These are phyloP conservation scores for Glebionis coronaria DNA, from an alignment of 129 eudicot species.

Conservation along the genomic window DNA sequence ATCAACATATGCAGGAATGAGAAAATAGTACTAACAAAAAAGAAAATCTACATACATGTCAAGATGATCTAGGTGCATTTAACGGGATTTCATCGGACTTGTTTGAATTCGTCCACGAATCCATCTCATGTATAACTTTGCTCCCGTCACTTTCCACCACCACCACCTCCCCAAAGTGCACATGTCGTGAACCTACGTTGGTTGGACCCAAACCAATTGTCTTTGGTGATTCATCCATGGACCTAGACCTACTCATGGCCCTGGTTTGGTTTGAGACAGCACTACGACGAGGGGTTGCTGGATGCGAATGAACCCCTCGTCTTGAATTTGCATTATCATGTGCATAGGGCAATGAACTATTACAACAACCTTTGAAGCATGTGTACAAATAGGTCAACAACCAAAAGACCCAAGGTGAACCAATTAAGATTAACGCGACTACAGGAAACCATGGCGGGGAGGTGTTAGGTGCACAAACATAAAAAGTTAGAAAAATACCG, in stretches of 20 bases:
- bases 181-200: slow-evolving; percentile 28
- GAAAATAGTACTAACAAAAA: neutral
- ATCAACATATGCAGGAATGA: neutral
- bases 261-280: slow-evolving; percentile 15
- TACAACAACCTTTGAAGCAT: slow-evolving; percentile 46
- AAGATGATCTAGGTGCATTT: slow-evolving; percentile 36
- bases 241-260: slow-evolving; percentile 12
- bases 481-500: slow-evolving; percentile 53
- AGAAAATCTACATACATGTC: slow-evolving; percentile 17
- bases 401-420: slow-evolving; percentile 77
- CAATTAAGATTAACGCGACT: slow-evolving; percentile 47
- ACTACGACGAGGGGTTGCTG: slow-evolving; percentile 18
- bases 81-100: slow-evolving; percentile 38
- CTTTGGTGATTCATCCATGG: slow-evolving; percentile 24
- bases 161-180: slow-evolving; percentile 46
- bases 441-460: slow-evolving; percentile 62
- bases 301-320: slow-evolving; percentile 21
- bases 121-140: slow-evolving; percentile 30
- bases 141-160: slow-evolving; percentile 43
- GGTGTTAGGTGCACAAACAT: slow-evolving; percentile 38
- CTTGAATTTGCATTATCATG: slow-evolving; percentile 32
- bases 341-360: neutral
- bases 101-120: slow-evolving; percentile 34
- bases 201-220: neutral
- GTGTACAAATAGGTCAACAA: slow-evolving; percentile 58